Base-by-base conservation (phyloP, 2,329 filamentous ascomycete species). In the Mariannaea sp. region DNA sequence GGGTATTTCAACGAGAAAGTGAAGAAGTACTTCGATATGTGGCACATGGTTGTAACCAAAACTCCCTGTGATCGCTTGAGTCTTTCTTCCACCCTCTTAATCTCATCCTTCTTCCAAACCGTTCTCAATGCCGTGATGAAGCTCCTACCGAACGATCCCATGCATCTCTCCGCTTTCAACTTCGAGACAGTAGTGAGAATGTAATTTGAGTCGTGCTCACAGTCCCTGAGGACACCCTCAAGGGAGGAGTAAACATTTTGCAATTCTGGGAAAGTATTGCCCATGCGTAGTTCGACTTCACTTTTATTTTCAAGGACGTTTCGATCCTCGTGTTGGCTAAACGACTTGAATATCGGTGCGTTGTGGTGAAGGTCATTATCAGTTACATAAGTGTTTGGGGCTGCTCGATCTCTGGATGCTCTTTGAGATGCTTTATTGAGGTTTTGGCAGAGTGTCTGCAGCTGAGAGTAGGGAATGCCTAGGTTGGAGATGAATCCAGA, bases 361-460 rank as follows among this genome's bases (percentile, higher is more conserved):
- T 14, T 5, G n/a, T 39, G 12, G 12, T 48, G 14, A 5, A 13
- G 5, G 22, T 20, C 14, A 14, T 5, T 32, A 6, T 22, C n/a
- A 26, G 32, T 22, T 14, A 22, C n/a, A n/a, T 40, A 20, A n/a
- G 33, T 8, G 14, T 17, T 40, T 29, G 33, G 13, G n/a, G 20
- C 12, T n/a, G 35, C 24, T 39, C 30, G 45, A 22, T 48, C 45
- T 39, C 35, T 48, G 33, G 20, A n/a, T 13, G 33, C 45, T 17
- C 16, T 40, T 13, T 40, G 33, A 9, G 35, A 40, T 48, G 45
- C 33, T 32, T 48, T 32, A 14, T 29, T 48, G 19, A 48, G 16
- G 9, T 48, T 39, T 14, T 39, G 45, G 33, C 22, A 38, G n/a
- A 39, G 45, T 29, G 12, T 48, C n/a, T 48, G 32, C 13, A 48